These are phyloP conservation scores for Leccinum boreale DNA, from an alignment of 768 basidiomycete genomes.

Conservation along the genomic window DNA sequence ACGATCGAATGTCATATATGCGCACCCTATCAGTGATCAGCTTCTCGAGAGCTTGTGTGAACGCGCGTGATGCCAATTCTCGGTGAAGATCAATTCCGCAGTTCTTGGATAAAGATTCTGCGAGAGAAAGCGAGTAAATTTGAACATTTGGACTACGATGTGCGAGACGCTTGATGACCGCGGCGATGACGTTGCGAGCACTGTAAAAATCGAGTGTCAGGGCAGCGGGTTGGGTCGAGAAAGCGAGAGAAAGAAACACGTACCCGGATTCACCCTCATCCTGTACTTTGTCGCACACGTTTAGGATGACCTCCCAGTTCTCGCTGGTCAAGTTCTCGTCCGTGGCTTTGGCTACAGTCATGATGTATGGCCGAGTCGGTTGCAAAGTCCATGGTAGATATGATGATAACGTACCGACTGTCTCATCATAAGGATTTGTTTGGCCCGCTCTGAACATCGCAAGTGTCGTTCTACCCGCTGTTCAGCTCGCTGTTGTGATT, in stretches of 20 bases:
- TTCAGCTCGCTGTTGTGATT: slow-evolving; percentile 16
- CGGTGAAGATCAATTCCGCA: slow-evolving; percentile 75
- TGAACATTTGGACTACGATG: slow-evolving; percentile 98
- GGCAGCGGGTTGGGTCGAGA: slow-evolving; percentile 3
- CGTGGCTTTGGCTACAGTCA: slow-evolving; percentile 82
- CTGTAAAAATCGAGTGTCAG: slow-evolving; percentile 42
- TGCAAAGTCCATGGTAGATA: slow-evolving; percentile 1
- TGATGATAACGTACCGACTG: slow-evolving; percentile 66
- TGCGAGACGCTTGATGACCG: slow-evolving; percentile 84
- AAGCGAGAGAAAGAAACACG: not conserved
- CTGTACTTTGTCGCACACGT: slow-evolving; percentile 93
- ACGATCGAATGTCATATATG: slow-evolving; percentile 3
- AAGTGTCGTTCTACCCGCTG: not conserved
- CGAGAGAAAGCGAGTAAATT: slow-evolving; percentile 83
- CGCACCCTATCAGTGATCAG: slow-evolving; percentile 84
- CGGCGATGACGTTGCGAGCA: slow-evolving; percentile 79
- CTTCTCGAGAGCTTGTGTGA: slow-evolving; percentile 86
- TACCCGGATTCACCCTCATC: slow-evolving; percentile 89
- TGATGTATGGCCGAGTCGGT: not conserved
- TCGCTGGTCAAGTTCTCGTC: slow-evolving; percentile 93
- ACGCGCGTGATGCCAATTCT: slow-evolving; percentile 86
- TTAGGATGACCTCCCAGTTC: slow-evolving; percentile 94
- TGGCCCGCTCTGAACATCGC: slow-evolving; percentile 70
- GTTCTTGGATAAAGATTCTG: slow-evolving; percentile 91
- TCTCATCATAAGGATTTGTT: slow-evolving; percentile 82